Evolutionary conservation across 2,329 filamentous ascomycete genomes (phyloP).

Genomic region (Dissoconium aciculare): DNA sequence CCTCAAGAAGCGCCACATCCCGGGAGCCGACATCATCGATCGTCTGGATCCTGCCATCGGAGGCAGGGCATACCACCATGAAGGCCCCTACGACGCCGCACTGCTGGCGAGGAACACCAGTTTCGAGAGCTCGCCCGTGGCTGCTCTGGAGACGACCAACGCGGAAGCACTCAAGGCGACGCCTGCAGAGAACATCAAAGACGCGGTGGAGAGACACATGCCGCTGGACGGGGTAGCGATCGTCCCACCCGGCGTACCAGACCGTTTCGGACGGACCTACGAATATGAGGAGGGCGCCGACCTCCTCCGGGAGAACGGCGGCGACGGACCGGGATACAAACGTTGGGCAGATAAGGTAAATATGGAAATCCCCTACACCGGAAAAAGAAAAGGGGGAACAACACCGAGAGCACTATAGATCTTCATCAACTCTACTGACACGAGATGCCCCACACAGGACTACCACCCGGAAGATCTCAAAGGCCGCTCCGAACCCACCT

Average conservation of each 20-base stretch:
- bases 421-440: too few species aligned
- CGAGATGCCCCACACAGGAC: slow-evolving; percentile 26
- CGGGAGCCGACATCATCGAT: slow-evolving; percentile 66
- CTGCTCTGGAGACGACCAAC: slow-evolving; percentile 59
- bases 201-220: slow-evolving; percentile 56
- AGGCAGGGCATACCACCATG: slow-evolving; percentile 64
- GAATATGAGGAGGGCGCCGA: slow-evolving; percentile 76
- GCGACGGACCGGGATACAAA: slow-evolving; percentile 59
- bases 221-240: slow-evolving; percentile 67
- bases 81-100: slow-evolving; percentile 78
- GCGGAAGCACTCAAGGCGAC: slow-evolving; percentile 66
- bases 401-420: too few species aligned
- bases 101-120: slow-evolving; percentile 54
- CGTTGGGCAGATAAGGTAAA: slow-evolving; percentile 59
- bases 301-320: slow-evolving; percentile 59
- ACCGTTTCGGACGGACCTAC: slow-evolving; percentile 55
- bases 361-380: too few species aligned
- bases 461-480: slow-evolving; percentile 68
- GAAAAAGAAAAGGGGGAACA: too few species aligned
- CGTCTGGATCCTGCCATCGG: slow-evolving; percentile 53
- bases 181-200: slow-evolving; percentile 58
- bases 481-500: slow-evolving; percentile 67
- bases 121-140: slow-evolving; percentile 51
- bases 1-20: slow-evolving; percentile 49
- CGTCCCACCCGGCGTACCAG: slow-evolving; percentile 57